A percentile compares a stretch with the other conserved stretches of the same genome.
These are phyloP conservation scores for Podaxis mareebaensis DNA, from an alignment of 768 basidiomycete genomes.

Conservation along the genomic window DNA sequence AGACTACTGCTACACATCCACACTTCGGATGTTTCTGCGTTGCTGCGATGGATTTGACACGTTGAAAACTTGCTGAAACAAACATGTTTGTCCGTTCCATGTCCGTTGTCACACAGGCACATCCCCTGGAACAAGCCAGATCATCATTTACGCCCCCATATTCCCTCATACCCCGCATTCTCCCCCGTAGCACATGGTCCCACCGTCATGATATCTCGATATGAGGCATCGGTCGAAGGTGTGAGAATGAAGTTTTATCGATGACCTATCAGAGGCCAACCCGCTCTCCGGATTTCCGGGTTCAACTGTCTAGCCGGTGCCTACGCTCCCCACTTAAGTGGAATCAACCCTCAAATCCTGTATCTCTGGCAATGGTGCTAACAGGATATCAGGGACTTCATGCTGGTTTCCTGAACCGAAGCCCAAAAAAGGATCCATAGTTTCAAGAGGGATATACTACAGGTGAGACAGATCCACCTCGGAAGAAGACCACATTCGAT, in stretches of 20 bases:
- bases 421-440: too few species aligned
- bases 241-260: constrained; percentile 2
- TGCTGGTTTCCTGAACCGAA: too few species aligned
- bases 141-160: neutral
- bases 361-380: neutral
- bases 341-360: neutral
- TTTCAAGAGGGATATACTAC: too few species aligned
- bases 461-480: too few species aligned
- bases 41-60: too few species aligned
- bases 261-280: neutral
- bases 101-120: neutral
- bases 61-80: too few species aligned
- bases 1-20: too few species aligned
- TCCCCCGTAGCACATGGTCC: neutral
- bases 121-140: neutral
- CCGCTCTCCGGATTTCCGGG: neutral
- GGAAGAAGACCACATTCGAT: too few species aligned
- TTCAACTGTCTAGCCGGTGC: neutral
- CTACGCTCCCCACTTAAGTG: too few species aligned
- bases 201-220: neutral
- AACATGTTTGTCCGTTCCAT: too few species aligned
- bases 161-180: neutral
- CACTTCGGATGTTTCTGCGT: too few species aligned
- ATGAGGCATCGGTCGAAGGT: neutral
- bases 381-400: too few species aligned